phyloP scores from a whole-genome alignment of 1,284 basidiomycete species.

The Ustilago xerochloae region DNA sequence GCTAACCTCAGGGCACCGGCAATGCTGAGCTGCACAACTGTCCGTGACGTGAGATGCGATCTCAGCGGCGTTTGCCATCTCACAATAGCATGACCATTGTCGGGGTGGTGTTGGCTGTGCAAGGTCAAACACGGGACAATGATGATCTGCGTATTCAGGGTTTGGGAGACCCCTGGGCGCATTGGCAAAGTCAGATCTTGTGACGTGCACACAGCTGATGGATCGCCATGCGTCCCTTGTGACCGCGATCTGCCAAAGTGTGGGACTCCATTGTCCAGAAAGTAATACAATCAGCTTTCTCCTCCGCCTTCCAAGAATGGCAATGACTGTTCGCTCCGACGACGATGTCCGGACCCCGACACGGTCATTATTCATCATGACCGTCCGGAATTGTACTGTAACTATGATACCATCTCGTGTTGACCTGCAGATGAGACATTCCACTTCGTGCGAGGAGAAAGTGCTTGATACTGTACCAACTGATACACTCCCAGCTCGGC shows the following conservation, averaged over 20 bases:
- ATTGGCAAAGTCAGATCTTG: background rate
- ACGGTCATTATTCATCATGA: no score
- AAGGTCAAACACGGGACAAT: background rate
- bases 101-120: background rate
- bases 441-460: no score
- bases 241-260: conserved; percentile 4
- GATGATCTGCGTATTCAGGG: background rate
- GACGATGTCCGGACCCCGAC: no score
- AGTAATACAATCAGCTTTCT: background rate
- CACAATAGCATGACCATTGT: no score
- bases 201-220: no score
- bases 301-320: background rate
- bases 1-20: no score
- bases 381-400: background rate
- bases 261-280: background rate
- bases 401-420: background rate
- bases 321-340: background rate
- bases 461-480: no score
- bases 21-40: no score
- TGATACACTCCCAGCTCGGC: no score
- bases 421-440: background rate
- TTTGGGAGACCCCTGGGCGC: background rate
- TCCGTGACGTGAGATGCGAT: no score
- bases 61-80: no score
- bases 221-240: background rate